phyloP scores from a whole-genome alignment of 441 rosid species.

The Pelargonium cotyledonis region DNA sequence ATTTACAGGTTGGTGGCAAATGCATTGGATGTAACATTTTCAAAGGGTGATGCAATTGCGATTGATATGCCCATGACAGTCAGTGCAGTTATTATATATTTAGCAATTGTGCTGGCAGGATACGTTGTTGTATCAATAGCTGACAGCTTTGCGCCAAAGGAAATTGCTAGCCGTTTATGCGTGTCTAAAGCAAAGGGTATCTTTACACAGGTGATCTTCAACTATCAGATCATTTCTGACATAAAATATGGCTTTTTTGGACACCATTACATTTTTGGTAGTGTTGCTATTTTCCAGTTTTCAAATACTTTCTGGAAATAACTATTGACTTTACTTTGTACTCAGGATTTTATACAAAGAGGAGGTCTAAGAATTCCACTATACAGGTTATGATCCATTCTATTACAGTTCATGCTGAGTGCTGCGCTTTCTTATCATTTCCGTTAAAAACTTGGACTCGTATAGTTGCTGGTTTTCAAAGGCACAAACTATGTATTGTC shows the following conservation, averaged over 20 bases:
- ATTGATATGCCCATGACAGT: slow-evolving; percentile 93
- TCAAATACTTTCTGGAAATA: slow-evolving; percentile 2
- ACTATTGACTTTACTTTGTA: slow-evolving; percentile 13
- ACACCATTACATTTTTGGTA: not conserved
- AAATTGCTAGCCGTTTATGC: slow-evolving; percentile 68
- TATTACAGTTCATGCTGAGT: slow-evolving; percentile 7
- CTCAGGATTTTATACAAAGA: slow-evolving; percentile 70
- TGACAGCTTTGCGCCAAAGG: slow-evolving; percentile 81
- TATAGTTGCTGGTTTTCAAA: not conserved
- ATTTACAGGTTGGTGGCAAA: slow-evolving; percentile 66
- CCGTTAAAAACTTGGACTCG: too few species aligned
- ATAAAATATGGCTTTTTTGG: not conserved
- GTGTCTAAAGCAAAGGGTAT: slow-evolving; percentile 72
- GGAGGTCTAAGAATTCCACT: slow-evolving; percentile 73
- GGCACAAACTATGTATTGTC: not conserved
- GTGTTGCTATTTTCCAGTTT: not conserved
- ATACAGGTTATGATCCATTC: slow-evolving; percentile 46
- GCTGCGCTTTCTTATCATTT: not conserved
- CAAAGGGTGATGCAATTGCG: slow-evolving; percentile 75
- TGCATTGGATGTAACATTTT: slow-evolving; percentile 50
- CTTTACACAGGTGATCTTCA: slow-evolving; percentile 64
- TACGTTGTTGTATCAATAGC: slow-evolving; percentile 79
- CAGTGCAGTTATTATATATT: slow-evolving; percentile 63
- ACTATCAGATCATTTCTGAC: not conserved
- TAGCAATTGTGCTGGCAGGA: slow-evolving; percentile 72